Evolutionary conservation across 2,329 filamentous ascomycete genomes (phyloP).

Genomic region (Pseudocercospora macadamiae): DNA sequence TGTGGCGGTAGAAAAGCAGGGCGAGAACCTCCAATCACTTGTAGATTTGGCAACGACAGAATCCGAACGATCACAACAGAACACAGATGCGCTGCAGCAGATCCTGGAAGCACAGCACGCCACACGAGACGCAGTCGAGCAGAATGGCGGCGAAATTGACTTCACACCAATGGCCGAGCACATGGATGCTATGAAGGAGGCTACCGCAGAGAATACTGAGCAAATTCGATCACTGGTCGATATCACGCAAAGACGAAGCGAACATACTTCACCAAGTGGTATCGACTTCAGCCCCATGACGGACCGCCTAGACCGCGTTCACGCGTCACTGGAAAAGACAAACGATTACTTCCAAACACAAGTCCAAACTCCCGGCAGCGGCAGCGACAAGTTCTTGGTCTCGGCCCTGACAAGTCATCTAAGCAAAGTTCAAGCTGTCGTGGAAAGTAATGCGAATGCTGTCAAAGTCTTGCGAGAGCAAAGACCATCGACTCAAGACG

Average conservation of each 20-base stretch:
- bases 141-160: conserved; percentile 23
- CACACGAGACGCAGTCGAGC: conserved; percentile 20
- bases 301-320: conserved; percentile 30
- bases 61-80: conserved; percentile 3
- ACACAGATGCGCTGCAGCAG: conserved; percentile 8
- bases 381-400: conserved; percentile 33
- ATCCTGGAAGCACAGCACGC: conserved; percentile 30
- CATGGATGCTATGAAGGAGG: conserved; percentile 27
- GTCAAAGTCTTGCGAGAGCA: conserved; percentile 26
- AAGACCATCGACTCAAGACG: conserved; percentile 9
- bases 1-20: conserved; percentile 15
- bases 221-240: conserved; percentile 24
- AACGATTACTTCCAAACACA: conserved; percentile 7
- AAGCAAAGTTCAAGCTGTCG: conserved; percentile 35
- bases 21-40: conserved; percentile 18
- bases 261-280: conserved; percentile 5
- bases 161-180: conserved; percentile 27
- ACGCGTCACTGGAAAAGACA: conserved; percentile 25
- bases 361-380: conserved; percentile 18
- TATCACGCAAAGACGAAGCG: background rate
- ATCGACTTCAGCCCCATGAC: conserved; percentile 34
- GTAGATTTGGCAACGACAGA: conserved; percentile 8
- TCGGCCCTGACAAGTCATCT: conserved; percentile 34
- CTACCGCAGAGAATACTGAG: conserved; percentile 25
- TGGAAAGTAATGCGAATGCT: conserved; percentile 32